Evolutionary conservation across 1,139 yeast genomes (phyloP), one percentile per base, ranked within the genome.

Genomic region (Torulaspora pretoriensis): DNA sequence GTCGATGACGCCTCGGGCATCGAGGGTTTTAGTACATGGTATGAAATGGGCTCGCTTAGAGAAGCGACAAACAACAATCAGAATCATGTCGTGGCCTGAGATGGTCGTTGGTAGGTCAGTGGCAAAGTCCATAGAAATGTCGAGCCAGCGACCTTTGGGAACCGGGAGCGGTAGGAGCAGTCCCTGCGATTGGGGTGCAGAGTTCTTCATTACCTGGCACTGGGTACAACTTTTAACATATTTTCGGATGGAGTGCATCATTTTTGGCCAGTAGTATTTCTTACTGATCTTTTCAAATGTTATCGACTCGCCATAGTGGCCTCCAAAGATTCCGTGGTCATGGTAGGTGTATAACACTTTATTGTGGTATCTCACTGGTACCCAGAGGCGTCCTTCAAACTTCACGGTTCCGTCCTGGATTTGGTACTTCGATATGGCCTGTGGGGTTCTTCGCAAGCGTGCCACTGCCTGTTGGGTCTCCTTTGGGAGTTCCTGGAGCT

Each of bases 201-300:
- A 17, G 22, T 17, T 17, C n/a, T 16, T 31, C 35, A 17, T 31
- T n/a, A 31, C 12, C 17, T 31, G 35, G 24, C 35, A 31, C n/a
- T 31, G 35, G n/a, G 17, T 31, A 17, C 35, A 31, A 23, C 35
- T 31, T 9, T 31, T 31, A n/a, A 31, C 35, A 31, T 31, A 31
- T 9, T 17, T 17, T 3, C 24, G 19, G 35, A 14, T 31, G 22
- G 35, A 16, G 13, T 8, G 6, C 23, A 31, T 6, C 35, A 31
- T 31, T 31, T 17, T 31, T 7, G 23, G 35, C 35, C 35, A 31
- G n/a, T 16, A 16, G 24, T 16, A 14, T 16, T 31, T 31, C 5
- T 1, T n/a, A 1, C 25, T 24, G 3, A 19, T 10, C 13, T 19
- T 32, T 4, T 17, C 24, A 19, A 8, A 32, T 5, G 35, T 32